Evolutionary conservation across 768 basidiomycete species (phyloP).

Genomic region (Psilocybe cyanescens): DNA sequence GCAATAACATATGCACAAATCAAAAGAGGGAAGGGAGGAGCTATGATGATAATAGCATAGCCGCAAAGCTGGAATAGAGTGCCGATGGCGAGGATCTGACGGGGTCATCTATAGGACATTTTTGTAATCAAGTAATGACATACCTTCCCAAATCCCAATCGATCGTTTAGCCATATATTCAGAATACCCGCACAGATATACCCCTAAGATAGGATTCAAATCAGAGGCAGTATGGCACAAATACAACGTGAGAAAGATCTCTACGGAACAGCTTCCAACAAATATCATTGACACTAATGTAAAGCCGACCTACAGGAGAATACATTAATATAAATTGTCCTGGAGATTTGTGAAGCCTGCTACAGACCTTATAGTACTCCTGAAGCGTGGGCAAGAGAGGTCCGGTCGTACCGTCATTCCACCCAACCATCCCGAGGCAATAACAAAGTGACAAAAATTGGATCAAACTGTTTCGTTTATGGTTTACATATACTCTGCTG

Average conservation of each 20-base stretch:
- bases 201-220: conserved; percentile 29
- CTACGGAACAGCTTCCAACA: conserved; percentile 23
- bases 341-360: background rate
- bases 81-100: conserved; percentile 33
- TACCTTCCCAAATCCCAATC: conserved; percentile 46
- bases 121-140: background rate
- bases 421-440: conserved; percentile 66
- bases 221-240: background rate
- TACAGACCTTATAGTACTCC: conserved; percentile 48
- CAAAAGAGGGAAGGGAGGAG: conserved; percentile 66
- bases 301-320: conserved; percentile 22
- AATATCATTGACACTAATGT: conserved; percentile 26
- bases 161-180: conserved; percentile 42
- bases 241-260: background rate
- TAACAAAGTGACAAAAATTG: conserved; percentile 62
- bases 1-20: conserved; percentile 48
- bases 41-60: conserved; percentile 54
- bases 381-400: conserved; percentile 79
- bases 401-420: conserved; percentile 79
- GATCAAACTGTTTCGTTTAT: conserved; percentile 29
- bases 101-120: background rate
- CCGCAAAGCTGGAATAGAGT: conserved; percentile 53
- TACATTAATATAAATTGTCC: background rate
- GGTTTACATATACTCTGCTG: background rate
- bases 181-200: conserved; percentile 39